Percentiles rank a stretch among this genome's conserved stretches.
These are phyloP conservation scores for Byssothecium circinans DNA, from an alignment of 2,329 filamentous ascomycete species.

Conservation along the genomic window DNA sequence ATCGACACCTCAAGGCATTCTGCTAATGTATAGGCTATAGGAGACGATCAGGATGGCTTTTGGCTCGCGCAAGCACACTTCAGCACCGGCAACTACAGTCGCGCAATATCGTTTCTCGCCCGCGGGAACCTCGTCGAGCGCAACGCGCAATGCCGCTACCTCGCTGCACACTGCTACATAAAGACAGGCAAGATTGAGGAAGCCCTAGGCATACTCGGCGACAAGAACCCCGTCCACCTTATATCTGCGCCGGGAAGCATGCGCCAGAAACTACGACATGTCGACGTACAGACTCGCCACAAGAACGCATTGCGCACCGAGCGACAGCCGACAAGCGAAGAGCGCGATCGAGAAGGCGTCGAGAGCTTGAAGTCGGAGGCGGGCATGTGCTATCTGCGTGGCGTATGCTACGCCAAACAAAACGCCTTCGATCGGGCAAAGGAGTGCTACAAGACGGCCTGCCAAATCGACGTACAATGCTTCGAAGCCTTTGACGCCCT, in stretches of 20 bases:
- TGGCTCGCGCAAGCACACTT: constrained; percentile 99
- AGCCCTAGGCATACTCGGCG: constrained; percentile 80
- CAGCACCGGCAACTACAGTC: constrained; percentile 89
- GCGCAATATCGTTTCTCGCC: constrained; percentile 82
- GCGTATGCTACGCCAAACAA: constrained; percentile 92
- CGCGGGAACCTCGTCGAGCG: constrained; percentile 79
- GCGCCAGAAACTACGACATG: constrained; percentile 71
- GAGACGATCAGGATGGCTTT: constrained; percentile 90
- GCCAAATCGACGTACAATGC: constrained; percentile 95
- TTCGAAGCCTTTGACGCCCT: constrained; percentile 98
- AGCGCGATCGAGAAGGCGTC: constrained; percentile 68
- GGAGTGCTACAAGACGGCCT: constrained; percentile 97
- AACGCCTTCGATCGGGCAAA: constrained; percentile 97
- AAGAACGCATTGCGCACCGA: constrained; percentile 53
- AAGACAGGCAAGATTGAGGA: constrained; percentile 91
- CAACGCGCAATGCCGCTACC: constrained; percentile 86
- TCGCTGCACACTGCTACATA: constrained; percentile 91
- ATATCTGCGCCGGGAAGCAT: constrained; percentile 68
- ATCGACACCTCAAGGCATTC: constrained; percentile 7
- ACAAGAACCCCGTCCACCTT: constrained; percentile 90
- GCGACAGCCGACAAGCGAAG: constrained; percentile 60
- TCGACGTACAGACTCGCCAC: constrained; percentile 53
- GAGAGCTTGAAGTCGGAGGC: constrained; percentile 85
- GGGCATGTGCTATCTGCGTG: constrained; percentile 93
- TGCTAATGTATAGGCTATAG: constrained; percentile 50